Conservation (phyloP, 2,329 filamentous ascomycete species). For the Cladophialophora carrionii region DNA sequence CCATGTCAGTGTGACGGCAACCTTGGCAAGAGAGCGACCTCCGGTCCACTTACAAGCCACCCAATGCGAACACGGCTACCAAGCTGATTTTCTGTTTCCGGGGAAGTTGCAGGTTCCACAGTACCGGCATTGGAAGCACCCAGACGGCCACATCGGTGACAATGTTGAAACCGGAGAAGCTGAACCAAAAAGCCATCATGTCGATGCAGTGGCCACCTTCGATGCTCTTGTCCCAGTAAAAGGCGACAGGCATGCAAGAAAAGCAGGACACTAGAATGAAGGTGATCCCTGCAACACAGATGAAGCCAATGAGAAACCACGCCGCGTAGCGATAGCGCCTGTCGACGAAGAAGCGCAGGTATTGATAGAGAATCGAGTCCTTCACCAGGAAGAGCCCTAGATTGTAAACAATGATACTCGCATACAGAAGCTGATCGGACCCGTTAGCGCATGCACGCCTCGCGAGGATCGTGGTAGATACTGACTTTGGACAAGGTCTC, state of each 20-base stretch:
- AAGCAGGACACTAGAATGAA: slow-evolving; percentile 40
- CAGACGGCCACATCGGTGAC: slow-evolving; percentile 62
- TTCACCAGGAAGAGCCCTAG: slow-evolving; percentile 42
- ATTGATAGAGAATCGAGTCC: slow-evolving; percentile 42
- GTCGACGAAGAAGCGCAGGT: slow-evolving; percentile 42
- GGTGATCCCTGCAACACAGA: slow-evolving; percentile 18
- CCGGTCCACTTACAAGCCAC: slow-evolving; percentile 47
- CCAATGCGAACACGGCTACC: slow-evolving; percentile 55
- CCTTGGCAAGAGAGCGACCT: not conserved
- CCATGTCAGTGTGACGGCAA: slow-evolving; percentile 13
- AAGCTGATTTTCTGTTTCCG: slow-evolving; percentile 53
- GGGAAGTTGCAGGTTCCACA: slow-evolving; percentile 53
- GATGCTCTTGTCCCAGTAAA: slow-evolving; percentile 46
- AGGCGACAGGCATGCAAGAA: slow-evolving; percentile 49
- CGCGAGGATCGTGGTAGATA: not conserved
- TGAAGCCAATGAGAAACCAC: slow-evolving; percentile 24
- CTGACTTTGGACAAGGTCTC: slow-evolving; percentile 27
- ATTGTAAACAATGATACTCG: slow-evolving; percentile 44
- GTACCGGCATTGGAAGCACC: slow-evolving; percentile 55
- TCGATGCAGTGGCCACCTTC: slow-evolving; percentile 49
- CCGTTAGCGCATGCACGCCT: not conserved
- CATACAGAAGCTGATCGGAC: slow-evolving; percentile 26
- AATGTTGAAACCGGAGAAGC: slow-evolving; percentile 63
- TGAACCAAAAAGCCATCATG: slow-evolving; percentile 56
- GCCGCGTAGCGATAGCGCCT: slow-evolving; percentile 21